phyloP scores from a whole-genome alignment of 2,329 filamentous ascomycete species.

The Fusarium oligoseptatum region DNA sequence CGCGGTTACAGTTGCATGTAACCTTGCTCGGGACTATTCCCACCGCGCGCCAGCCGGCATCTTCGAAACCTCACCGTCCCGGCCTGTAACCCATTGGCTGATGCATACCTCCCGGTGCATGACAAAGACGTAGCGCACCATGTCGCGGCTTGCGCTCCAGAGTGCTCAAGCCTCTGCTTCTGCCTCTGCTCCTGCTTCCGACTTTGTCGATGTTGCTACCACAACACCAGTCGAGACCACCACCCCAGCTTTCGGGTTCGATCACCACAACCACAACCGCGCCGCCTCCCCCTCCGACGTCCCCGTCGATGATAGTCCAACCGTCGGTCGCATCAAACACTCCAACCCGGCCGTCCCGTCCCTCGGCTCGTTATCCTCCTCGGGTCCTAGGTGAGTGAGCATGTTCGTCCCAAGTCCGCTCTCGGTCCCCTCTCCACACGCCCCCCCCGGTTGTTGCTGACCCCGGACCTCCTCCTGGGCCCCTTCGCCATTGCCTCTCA shows the following conservation, averaged over 20 bases:
- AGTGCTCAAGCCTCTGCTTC: slow-evolving; percentile 55
- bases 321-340: slow-evolving; percentile 55
- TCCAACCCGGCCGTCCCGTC: slow-evolving; percentile 38
- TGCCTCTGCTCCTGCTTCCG: slow-evolving; percentile 27
- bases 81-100: slow-evolving; percentile 44
- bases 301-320: slow-evolving; percentile 60
- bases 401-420: slow-evolving; percentile 40
- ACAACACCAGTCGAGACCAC: slow-evolving; percentile 28
- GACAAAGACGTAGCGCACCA: slow-evolving; percentile 58
- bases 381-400: slow-evolving; percentile 50
- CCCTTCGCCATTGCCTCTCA: slow-evolving; percentile 42
- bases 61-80: slow-evolving; percentile 50
- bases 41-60: slow-evolving; percentile 47
- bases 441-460: slow-evolving; percentile 29
- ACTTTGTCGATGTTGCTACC: slow-evolving; percentile 22
- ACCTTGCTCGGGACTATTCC: slow-evolving; percentile 44
- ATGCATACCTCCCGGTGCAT: slow-evolving; percentile 48
- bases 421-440: slow-evolving; percentile 37
- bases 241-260: slow-evolving; percentile 21
- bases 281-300: slow-evolving; percentile 39
- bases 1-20: slow-evolving; percentile 43
- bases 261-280: slow-evolving; percentile 20
- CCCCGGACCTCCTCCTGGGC: slow-evolving; percentile 39
- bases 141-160: slow-evolving; percentile 67
- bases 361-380: slow-evolving; percentile 41